phyloP scores from a whole-genome alignment of 306 rosid genomes.

The Lupinus albus region DNA sequence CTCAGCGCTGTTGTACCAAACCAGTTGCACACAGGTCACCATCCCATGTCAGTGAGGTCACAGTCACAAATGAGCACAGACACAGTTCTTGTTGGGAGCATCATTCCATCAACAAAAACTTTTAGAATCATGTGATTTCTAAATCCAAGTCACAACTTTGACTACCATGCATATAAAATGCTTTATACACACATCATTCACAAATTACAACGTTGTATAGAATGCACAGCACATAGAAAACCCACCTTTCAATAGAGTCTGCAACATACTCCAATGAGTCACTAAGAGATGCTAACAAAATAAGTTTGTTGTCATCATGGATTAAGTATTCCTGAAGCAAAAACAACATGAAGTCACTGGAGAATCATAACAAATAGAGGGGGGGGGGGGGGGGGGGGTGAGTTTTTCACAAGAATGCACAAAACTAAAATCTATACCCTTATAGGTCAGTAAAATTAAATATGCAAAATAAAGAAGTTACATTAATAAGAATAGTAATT shows the following conservation, averaged over 20 bases:
- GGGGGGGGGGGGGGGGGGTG: background rate
- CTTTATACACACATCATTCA: conserved; percentile 26
- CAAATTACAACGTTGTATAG: conserved; percentile 28
- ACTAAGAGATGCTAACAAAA: conserved; percentile 96
- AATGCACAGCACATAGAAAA: conserved; percentile 39
- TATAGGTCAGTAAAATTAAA: conserved; percentile 6
- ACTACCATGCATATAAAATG: conserved; percentile 19
- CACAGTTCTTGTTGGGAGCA: background rate
- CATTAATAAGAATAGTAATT: conserved; percentile 26
- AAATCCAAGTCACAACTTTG: conserved; percentile 3
- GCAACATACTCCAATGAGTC: conserved; percentile 98
- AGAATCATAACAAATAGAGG: conserved; percentile 34
- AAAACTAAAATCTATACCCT: conserved; percentile 12
- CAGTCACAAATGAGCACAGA: background rate
- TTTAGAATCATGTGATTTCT: background rate
- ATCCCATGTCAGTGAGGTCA: background rate
- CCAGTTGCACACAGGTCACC: conserved; percentile 10
- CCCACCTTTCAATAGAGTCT: conserved; percentile 91
- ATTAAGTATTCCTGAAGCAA: conserved; percentile 84
- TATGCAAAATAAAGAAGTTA: conserved; percentile 3
- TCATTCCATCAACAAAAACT: conserved; percentile 5
- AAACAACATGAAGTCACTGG: conserved; percentile 29
- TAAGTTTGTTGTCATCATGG: conserved; percentile 92
- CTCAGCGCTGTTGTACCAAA: background rate
- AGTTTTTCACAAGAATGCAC: conserved; percentile 22